Base-by-base conservation (phyloP, 257 asterid genomes). In the Prunella vulgaris region DNA sequence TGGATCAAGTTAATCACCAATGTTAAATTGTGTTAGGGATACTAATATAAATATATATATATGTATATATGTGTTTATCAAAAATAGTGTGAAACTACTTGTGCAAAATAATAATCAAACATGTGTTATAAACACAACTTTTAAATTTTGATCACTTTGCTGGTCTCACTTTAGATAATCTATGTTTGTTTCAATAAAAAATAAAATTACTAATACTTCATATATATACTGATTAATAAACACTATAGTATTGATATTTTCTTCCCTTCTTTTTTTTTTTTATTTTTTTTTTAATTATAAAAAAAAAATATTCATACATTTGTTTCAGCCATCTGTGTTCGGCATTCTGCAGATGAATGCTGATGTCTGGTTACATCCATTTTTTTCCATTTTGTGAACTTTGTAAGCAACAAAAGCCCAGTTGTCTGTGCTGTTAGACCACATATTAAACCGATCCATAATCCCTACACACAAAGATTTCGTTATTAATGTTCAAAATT, bases 371-470 rank as follows among this genome's bases (percentile, higher is more conserved):
- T 70, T 17, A 79, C 9, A 7, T 77, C 88, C 7, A 84, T 24
- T 69, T 76, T 81, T 35, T 66, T 66, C 95, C 96, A 90, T 70
- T 80, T 88, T 0, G 78, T 76, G 52, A 84, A 76, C 64, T 68
- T 73, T 1, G 94, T 73, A 3, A 90, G 88, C 65, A 86, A 38
- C 66, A 77, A 32, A 37, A 86, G 79, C 12, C 96, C 89, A 12
- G 66, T 22, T 20, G 80, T 78, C 67, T 90, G 97, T 70, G 77
- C 78, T n/a, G 73, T 69, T 5, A 90, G 72, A 0, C 97, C 97
- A 67, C 97, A 83, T 35, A 83, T 83, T 17, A 85, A 46, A 27
- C 94, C 97, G 25, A 77, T 81, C 96, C 96, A 90, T 14, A 90
- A 64, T 1, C 97, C 97, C 96, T 84, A 81, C 33, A 5, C 35